A percentile compares a stretch with the other conserved stretches of the same genome.
Conservation (phyloP, 1,284 basidiomycete genomes). For the Hemileia vastatrix region DNA sequence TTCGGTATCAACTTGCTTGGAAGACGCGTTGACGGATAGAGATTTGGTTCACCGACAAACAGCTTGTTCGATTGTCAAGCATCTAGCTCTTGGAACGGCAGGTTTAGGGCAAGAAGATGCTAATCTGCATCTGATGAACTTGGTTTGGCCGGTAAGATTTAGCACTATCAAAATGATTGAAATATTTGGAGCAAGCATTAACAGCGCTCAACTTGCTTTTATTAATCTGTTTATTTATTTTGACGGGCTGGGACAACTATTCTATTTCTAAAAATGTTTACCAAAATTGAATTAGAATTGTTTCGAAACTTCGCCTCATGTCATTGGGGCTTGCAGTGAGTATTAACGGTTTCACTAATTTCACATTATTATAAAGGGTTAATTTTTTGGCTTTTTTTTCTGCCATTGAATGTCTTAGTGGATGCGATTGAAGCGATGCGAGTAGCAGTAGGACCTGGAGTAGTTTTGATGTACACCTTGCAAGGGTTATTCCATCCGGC, state of each 20-base stretch:
- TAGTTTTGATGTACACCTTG: conserved; percentile 78
- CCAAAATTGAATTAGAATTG: conserved; percentile 5
- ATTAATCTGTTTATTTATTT: not conserved
- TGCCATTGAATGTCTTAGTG: conserved; percentile 29
- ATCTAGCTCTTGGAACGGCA: conserved; percentile 90
- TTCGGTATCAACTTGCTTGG: conserved; percentile 91
- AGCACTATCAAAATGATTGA: too few species aligned
- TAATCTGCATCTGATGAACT: conserved; percentile 92
- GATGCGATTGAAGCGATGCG: conserved; percentile 87
- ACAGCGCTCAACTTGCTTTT: too few species aligned
- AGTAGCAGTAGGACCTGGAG: conserved; percentile 84
- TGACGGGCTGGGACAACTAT: not conserved
- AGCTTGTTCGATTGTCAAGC: conserved; percentile 97
- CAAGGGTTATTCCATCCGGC: conserved; percentile 93
- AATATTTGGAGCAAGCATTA: too few species aligned
- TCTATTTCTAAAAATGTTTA: not conserved
- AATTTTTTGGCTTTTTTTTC: conserved; percentile 21
- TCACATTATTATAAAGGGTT: not conserved
- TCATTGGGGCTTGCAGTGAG: conserved; percentile 63
- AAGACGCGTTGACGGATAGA: conserved; percentile 94
- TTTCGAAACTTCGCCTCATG: conserved; percentile 66
- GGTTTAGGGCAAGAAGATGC: conserved; percentile 97
- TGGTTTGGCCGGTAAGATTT: conserved; percentile 73
- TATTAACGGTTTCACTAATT: not conserved
- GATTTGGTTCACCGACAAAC: conserved; percentile 98